Conservation (phyloP, 441 rosid species). For the Gossypium davidsonii region DNA sequence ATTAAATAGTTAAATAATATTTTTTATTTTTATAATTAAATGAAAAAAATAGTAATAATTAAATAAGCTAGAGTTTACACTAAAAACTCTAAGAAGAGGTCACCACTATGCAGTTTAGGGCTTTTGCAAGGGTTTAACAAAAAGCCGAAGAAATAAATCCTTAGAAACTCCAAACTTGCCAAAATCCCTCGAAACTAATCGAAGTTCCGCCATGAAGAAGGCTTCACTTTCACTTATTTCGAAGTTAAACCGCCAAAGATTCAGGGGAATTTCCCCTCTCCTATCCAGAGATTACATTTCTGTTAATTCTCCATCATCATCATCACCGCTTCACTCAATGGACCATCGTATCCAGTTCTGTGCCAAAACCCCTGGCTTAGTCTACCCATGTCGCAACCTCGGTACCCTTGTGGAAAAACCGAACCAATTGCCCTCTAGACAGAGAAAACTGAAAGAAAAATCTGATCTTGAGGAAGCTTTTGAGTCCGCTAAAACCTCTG, state of each 20-base stretch:
- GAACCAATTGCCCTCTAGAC: slow-evolving; percentile 44
- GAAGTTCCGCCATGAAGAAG: slow-evolving; percentile 41
- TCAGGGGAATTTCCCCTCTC: slow-evolving; percentile 22
- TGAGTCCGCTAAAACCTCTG: slow-evolving; percentile 66
- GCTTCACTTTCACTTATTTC: slow-evolving; percentile 51
- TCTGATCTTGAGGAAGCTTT: slow-evolving; percentile 73
- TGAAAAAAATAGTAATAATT: too few species aligned
- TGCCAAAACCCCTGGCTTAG: slow-evolving; percentile 29
- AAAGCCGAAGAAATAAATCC: background rate
- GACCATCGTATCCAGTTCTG: slow-evolving; percentile 26
- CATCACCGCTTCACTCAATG: slow-evolving; percentile 21
- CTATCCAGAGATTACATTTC: slow-evolving; percentile 25
- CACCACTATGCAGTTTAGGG: background rate
- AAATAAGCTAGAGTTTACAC: too few species aligned
- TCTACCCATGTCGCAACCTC: slow-evolving; percentile 40
- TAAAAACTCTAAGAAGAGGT: background rate
- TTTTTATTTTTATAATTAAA: too few species aligned
- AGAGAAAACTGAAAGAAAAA: slow-evolving; percentile 49
- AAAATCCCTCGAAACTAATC: background rate
- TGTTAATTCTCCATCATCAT: slow-evolving; percentile 3
- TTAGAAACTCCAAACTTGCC: background rate
- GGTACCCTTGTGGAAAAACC: slow-evolving; percentile 45
- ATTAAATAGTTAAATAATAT: too few species aligned
- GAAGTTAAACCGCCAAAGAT: slow-evolving; percentile 29
- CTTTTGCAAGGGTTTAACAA: slow-evolving; percentile 21